A percentile compares a stretch with the other conserved stretches of the same genome.
Conservation (phyloP, 2,329 filamentous ascomycete genomes). For the Talaromyces sp. region DNA sequence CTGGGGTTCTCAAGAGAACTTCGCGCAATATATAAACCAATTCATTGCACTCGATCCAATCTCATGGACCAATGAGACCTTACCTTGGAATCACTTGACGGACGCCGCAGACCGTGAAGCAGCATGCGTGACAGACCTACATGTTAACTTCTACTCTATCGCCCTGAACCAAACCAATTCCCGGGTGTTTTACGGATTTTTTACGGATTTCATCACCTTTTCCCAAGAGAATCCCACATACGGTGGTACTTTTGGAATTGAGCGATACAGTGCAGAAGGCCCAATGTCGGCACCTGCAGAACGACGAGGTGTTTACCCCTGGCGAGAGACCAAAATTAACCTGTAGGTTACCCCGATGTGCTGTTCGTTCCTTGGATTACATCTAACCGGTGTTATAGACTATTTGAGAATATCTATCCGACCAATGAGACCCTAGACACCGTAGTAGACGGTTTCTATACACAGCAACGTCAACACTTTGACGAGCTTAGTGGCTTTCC, state of each 20-base stretch:
- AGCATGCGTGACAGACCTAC: conserved; percentile 1
- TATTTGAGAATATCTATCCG: conserved; percentile 6
- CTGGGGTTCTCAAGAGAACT: conserved; percentile 1
- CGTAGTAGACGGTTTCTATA: conserved; percentile 5
- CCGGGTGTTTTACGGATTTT: conserved; percentile 5
- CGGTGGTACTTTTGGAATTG: conserved; percentile 5
- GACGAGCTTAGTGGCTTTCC: conserved; percentile 8
- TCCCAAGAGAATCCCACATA: conserved; percentile 6
- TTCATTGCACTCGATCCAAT: conserved; percentile 2
- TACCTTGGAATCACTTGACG: conserved; percentile 3
- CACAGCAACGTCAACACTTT: conserved; percentile 9
- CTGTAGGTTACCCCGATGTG: not conserved
- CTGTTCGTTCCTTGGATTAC: not conserved
- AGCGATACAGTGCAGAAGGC: conserved; percentile 8
- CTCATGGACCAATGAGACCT: conserved; percentile 5
- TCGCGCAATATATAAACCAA: conserved; percentile 4
- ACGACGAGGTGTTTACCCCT: conserved; percentile 8
- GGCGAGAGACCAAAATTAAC: conserved; percentile 9
- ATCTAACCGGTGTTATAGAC: not conserved
- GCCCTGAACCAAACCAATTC: conserved; percentile 7
- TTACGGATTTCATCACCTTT: conserved; percentile 7
- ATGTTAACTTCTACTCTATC: conserved; percentile 6
- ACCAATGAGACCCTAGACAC: conserved; percentile 3
- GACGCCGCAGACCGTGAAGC: not conserved
- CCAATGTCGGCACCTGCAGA: conserved; percentile 2